These are phyloP conservation scores for Phylloporus arenicola DNA, from an alignment of 768 basidiomycete species.

Conservation along the genomic window DNA sequence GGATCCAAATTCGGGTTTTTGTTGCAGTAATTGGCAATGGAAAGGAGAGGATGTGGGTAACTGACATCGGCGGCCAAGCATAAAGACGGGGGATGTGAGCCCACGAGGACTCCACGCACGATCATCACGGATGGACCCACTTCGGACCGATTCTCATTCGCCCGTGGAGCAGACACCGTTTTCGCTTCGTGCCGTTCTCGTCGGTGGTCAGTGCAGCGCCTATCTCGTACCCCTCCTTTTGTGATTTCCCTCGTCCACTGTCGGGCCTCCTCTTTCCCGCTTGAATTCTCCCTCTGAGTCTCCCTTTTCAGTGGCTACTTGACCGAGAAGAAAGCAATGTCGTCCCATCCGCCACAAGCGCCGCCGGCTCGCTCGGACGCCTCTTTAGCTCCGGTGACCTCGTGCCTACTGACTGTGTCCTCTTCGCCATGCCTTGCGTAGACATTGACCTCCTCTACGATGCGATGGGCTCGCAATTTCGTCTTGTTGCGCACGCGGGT, in stretches of 20 bases:
- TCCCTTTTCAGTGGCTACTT: constrained; percentile 46
- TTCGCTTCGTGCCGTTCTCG: constrained; percentile 46
- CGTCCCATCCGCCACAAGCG: constrained; percentile 23
- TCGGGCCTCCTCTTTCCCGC: constrained; percentile 55
- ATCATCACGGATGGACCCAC: constrained; percentile 35
- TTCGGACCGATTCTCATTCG: constrained; percentile 48
- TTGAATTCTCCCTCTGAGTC: constrained; percentile 41
- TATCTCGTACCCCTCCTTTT: constrained; percentile 14
- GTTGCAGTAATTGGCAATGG: not conserved
- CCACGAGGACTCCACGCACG: not conserved
- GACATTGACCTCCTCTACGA: constrained; percentile 46
- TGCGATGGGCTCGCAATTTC: constrained; percentile 41
- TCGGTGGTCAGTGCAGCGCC: constrained; percentile 47
- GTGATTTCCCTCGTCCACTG: constrained; percentile 15
- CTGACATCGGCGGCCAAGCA: not conserved
- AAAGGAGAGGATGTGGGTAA: not conserved
- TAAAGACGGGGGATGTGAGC: not conserved
- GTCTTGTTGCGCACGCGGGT: constrained; percentile 35
- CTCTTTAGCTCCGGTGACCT: constrained; percentile 57
- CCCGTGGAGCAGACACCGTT: constrained; percentile 42
- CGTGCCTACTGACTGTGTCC: constrained; percentile 55
- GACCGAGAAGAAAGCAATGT: constrained; percentile 56
- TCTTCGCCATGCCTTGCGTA: constrained; percentile 29
- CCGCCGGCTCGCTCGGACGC: constrained; percentile 54
- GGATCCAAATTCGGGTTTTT: not conserved